A percentile compares a stretch with the other conserved stretches of the same genome.
Conservation (phyloP, 1,284 basidiomycete species). For the Ceratobasidium sp. region DNA sequence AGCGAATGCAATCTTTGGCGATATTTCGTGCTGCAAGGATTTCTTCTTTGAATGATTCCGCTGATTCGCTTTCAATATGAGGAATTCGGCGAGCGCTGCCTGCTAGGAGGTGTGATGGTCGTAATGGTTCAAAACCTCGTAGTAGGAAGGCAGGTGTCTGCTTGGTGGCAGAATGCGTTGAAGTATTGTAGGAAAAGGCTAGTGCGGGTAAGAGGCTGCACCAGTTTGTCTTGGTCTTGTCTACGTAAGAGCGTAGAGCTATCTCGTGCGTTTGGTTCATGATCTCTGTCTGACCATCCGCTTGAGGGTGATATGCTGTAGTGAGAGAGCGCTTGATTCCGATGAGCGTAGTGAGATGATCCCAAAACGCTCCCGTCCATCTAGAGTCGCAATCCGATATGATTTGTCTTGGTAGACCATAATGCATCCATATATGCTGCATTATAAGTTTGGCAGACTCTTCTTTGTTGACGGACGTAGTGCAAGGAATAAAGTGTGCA, state of each 20-base stretch:
- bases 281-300: constrained; percentile 59
- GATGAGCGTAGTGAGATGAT: constrained; percentile 49
- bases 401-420: constrained; percentile 53
- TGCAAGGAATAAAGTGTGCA: constrained; percentile 58
- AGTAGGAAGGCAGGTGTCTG: no score
- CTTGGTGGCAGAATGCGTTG: constrained; percentile 49
- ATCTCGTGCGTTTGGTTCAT: constrained; percentile 52
- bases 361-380: constrained; percentile 55
- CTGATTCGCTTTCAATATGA: background rate
- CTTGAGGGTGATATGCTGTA: constrained; percentile 56
- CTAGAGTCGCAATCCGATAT: constrained; percentile 55
- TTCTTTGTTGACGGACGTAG: constrained; percentile 47
- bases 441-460: constrained; percentile 43
- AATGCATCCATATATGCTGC: constrained; percentile 49
- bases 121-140: constrained; percentile 48
- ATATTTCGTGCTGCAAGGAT: constrained; percentile 45
- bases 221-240: constrained; percentile 51
- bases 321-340: constrained; percentile 53
- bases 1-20: constrained; percentile 49
- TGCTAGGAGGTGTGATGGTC: constrained; percentile 45
- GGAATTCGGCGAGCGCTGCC: constrained; percentile 12
- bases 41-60: constrained; percentile 42
- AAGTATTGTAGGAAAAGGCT: constrained; percentile 54
- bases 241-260: constrained; percentile 47
- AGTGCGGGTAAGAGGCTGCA: constrained; percentile 50